A percentile compares a stretch with the other conserved stretches of the same genome.
Conservation (phyloP, 2,329 filamentous ascomycete genomes). For the Lachnellula cervina region DNA sequence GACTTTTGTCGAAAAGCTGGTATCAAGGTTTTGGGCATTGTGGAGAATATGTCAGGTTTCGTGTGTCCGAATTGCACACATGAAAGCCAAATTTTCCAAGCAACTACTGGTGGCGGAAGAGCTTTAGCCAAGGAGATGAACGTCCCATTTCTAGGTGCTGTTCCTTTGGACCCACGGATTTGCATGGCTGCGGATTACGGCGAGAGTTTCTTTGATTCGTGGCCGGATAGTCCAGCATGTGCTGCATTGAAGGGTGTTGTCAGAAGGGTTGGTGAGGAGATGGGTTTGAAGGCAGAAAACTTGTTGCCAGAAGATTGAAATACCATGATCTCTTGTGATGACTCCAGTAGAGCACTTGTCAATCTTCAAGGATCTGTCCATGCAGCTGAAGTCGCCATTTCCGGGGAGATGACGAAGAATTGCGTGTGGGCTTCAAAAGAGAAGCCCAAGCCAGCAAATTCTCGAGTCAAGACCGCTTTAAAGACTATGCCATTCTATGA, state of each 20-base stretch:
- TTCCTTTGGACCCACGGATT: conserved; percentile 88
- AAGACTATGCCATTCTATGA: no score
- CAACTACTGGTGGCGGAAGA: conserved; percentile 82
- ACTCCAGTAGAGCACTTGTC: no score
- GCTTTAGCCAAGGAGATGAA: conserved; percentile 78
- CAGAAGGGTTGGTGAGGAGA: conserved; percentile 59
- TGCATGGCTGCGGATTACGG: conserved; percentile 96
- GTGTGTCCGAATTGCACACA: conserved; percentile 90
- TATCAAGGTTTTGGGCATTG: conserved; percentile 80
- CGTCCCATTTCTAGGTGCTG: conserved; percentile 82
- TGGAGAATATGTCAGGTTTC: conserved; percentile 98
- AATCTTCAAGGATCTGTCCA: no score
- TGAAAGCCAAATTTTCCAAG: conserved; percentile 78
- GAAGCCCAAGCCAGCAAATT: no score
- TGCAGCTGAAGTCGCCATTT: no score
- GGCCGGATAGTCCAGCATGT: conserved; percentile 88
- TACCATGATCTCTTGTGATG: not conserved
- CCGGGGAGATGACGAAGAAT: no score
- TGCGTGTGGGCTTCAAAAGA: no score
- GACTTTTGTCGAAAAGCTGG: conserved; percentile 96
- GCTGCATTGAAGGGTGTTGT: conserved; percentile 78
- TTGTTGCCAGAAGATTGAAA: conserved; percentile 23
- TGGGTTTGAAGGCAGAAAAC: conserved; percentile 41
- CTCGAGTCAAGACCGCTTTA: no score
- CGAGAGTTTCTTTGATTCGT: conserved; percentile 93